These are phyloP conservation scores for Saccharomycopsis olivae DNA, from an alignment of 805 yeast species.

Conservation along the genomic window DNA sequence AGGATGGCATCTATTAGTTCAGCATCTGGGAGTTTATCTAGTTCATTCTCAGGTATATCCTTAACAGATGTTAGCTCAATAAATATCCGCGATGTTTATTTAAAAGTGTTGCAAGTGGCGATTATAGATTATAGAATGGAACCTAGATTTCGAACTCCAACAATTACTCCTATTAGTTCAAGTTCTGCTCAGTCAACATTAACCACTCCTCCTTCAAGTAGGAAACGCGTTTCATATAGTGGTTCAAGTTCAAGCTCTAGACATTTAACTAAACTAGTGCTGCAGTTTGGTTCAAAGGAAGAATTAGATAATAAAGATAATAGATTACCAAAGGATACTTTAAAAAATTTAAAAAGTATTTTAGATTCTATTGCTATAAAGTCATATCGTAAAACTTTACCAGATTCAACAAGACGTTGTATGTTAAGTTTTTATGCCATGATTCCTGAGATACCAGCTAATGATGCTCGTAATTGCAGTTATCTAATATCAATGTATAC, in stretches of 20 bases:
- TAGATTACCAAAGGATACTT: constrained; percentile 9
- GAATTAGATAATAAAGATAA: not conserved
- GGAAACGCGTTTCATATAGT: constrained; percentile 25
- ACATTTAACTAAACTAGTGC: constrained; percentile 21
- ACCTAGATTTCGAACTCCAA: constrained; percentile 45
- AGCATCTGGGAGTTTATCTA: too few relatives aligned
- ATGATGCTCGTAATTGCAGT: constrained; percentile 1
- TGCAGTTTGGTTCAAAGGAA: constrained; percentile 9
- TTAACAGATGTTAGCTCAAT: not conserved
- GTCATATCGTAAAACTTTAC: constrained; percentile 27
- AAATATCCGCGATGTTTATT: constrained; percentile 33
- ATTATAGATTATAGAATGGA: constrained; percentile 53
- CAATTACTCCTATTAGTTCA: constrained; percentile 5
- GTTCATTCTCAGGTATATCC: not conserved
- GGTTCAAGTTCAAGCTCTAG: constrained; percentile 24
- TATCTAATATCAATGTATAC: constrained; percentile 8
- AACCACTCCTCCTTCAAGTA: constrained; percentile 21
- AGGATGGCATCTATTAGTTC: too few relatives aligned
- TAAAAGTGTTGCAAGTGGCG: constrained; percentile 41
- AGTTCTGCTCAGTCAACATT: not conserved
- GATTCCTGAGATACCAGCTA: not conserved
- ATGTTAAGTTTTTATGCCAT: constrained; percentile 6
- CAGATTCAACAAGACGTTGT: constrained; percentile 8
- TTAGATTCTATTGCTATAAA: constrained; percentile 2
- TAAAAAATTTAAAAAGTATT: constrained; percentile 7